phyloP scores from a whole-genome alignment of 805 yeast species.

The Metahyphopichia silvanorum region DNA sequence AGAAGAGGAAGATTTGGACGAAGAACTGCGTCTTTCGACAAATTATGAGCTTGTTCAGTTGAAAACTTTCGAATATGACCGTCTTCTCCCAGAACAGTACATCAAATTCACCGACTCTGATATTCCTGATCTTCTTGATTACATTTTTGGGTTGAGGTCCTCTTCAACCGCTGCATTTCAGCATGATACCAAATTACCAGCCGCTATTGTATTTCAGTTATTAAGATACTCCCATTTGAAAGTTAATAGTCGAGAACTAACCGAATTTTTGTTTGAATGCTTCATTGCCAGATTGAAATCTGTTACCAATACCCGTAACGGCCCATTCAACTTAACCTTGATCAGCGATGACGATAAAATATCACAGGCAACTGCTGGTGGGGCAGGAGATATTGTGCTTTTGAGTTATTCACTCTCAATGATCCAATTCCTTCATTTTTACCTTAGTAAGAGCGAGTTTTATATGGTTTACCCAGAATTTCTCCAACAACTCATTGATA shows the following conservation, averaged over 20 bases:
- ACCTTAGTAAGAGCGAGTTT: conserved; percentile 62
- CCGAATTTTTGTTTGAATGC: conserved; percentile 56
- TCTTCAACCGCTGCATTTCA: conserved; percentile 32
- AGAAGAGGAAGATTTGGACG: conserved; percentile 18
- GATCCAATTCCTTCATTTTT: conserved; percentile 72
- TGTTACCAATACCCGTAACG: conserved; percentile 57
- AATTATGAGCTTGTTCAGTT: conserved; percentile 26
- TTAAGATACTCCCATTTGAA: conserved; percentile 64
- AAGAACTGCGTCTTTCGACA: conserved; percentile 26
- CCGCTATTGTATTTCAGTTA: conserved; percentile 66
- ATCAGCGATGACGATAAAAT: conserved; percentile 10
- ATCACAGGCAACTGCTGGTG: conserved; percentile 15
- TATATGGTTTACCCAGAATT: conserved; percentile 53
- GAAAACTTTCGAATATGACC: conserved; percentile 54
- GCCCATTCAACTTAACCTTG: conserved; percentile 46
- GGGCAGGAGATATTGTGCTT: conserved; percentile 61
- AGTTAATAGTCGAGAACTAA: conserved; percentile 52
- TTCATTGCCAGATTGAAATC: conserved; percentile 61
- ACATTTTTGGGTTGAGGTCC: conserved; percentile 43
- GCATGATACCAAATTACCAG: conserved; percentile 57
- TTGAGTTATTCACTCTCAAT: conserved; percentile 89
- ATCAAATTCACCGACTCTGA: conserved; percentile 59
- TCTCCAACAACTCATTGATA: conserved; percentile 64
- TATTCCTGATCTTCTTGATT: conserved; percentile 48
- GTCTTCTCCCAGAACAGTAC: conserved; percentile 54